Evolutionary conservation across 495 filamentous ascomycete genomes (phyloP).

Genomic region (Lindgomyces ingoldianus): DNA sequence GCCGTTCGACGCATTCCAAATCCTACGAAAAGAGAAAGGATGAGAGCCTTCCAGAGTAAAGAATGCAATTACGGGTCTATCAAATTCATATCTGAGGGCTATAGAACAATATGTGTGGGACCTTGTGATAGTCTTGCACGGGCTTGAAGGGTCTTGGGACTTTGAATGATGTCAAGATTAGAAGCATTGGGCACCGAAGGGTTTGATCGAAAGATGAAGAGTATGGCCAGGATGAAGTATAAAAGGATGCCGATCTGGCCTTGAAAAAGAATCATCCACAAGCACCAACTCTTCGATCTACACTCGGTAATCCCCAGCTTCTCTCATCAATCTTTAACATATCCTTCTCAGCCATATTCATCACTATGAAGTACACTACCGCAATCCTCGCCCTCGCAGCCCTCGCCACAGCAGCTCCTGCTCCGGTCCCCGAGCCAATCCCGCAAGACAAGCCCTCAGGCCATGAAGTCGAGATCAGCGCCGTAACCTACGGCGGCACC

Average conservation of each 20-base stretch:
- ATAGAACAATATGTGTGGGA: constrained; percentile 14
- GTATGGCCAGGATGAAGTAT: constrained; percentile 24
- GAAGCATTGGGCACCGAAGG: too few relatives aligned
- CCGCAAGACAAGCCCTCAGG: constrained; percentile 23
- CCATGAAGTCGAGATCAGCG: constrained; percentile 29
- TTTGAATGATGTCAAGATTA: background rate
- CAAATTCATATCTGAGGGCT: constrained; percentile 10
- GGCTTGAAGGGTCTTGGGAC: background rate
- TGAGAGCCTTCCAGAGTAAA: background rate
- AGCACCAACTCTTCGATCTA: constrained; percentile 9
- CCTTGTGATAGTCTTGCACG: background rate
- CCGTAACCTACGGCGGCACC: constrained; percentile 25
- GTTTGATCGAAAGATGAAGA: background rate
- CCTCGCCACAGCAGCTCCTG: constrained; percentile 11
- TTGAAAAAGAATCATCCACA: constrained; percentile 11
- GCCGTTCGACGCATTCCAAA: constrained; percentile 10
- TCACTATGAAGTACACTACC: constrained; percentile 28
- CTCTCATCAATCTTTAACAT: constrained; percentile 1
- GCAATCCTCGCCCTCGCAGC: constrained; percentile 18
- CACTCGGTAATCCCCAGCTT: background rate
- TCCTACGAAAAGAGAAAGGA: background rate
- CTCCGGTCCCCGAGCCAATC: constrained; percentile 2
- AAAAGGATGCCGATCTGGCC: constrained; percentile 15
- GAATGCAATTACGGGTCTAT: constrained; percentile 6
- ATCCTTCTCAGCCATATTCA: background rate